phyloP scores from a whole-genome alignment of 805 yeast genomes.

The Cyberlindnera mycetangii region DNA sequence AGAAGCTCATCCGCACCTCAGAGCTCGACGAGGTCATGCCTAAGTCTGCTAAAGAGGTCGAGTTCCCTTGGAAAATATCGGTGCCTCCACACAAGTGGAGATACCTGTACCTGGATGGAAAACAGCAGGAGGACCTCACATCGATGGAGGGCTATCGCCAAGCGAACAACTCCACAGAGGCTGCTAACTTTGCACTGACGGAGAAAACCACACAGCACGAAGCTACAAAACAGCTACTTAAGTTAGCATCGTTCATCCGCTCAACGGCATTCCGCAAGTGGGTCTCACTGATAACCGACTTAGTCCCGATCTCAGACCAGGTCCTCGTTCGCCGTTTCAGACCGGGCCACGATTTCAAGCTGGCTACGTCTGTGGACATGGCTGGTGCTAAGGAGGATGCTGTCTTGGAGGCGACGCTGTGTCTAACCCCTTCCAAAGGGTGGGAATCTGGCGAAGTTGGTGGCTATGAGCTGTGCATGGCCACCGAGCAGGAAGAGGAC shows the following conservation, averaged over 20 bases:
- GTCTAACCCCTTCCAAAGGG: slow-evolving; percentile 74
- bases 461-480: slow-evolving; percentile 92
- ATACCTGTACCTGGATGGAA: slow-evolving; percentile 77
- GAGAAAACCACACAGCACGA: slow-evolving; percentile 21
- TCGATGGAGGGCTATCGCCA: slow-evolving; percentile 29
- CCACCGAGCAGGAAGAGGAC: slow-evolving; percentile 41
- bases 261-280: slow-evolving; percentile 67
- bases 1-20: slow-evolving; percentile 44
- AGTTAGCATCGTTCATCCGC: slow-evolving; percentile 55
- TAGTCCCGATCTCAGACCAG: slow-evolving; percentile 63
- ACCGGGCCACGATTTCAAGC: slow-evolving; percentile 90
- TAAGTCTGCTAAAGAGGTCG: slow-evolving; percentile 47
- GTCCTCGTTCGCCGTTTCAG: slow-evolving; percentile 81
- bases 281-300: slow-evolving; percentile 58
- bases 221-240: slow-evolving; percentile 43
- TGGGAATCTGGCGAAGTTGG: slow-evolving; percentile 93
- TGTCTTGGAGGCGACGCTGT: slow-evolving; percentile 74
- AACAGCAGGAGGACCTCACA: slow-evolving; percentile 32
- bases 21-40: slow-evolving; percentile 70
- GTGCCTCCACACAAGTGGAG: slow-evolving; percentile 93
- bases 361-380: slow-evolving; percentile 64
- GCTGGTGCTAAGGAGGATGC: slow-evolving; percentile 29
- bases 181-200: slow-evolving; percentile 50
- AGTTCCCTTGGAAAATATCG: slow-evolving; percentile 84
- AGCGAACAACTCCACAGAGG: slow-evolving; percentile 45